Percentiles rank a stretch among this genome's conserved stretches.
Evolutionary conservation across 805 yeast genomes (phyloP).

Genomic region (Vanderwaltozyma polyspora): DNA sequence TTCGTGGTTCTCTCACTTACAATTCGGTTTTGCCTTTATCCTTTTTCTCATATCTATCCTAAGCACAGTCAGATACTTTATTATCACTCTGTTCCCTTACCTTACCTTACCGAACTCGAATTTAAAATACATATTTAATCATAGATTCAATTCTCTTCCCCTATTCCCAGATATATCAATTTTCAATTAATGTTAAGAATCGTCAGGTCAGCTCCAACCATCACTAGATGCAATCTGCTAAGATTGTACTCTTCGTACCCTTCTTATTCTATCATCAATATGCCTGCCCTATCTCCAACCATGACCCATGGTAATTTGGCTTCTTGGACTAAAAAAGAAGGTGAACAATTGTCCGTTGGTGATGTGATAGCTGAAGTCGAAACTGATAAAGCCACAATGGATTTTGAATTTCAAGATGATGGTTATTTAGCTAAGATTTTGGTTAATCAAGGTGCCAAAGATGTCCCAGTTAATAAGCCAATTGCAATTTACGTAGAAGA

Average conservation of each 20-base stretch:
- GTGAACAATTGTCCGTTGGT: constrained; percentile 84
- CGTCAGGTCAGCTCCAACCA: no score
- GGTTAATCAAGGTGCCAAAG: constrained; percentile 76
- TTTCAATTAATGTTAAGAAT: no score
- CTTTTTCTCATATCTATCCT: no score
- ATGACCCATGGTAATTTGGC: constrained; percentile 95
- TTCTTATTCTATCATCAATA: constrained; percentile 75
- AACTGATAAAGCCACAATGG: constrained; percentile 97
- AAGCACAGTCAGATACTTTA: no score
- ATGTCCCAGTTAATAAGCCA: constrained; percentile 88
- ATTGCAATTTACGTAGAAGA: constrained; percentile 95
- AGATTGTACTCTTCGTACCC: constrained; percentile 47
- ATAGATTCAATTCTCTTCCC: no score
- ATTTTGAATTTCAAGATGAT: constrained; percentile 95
- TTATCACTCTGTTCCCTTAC: no score
- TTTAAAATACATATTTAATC: no score
- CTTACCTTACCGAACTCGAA: no score
- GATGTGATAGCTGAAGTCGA: constrained; percentile 94
- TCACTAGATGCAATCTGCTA: constrained; percentile 2
- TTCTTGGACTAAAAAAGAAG: constrained; percentile 79
- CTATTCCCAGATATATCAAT: no score
- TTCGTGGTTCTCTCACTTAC: no score
- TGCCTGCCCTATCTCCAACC: constrained; percentile 99
- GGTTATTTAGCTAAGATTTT: constrained; percentile 83
- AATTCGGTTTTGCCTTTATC: no score